Evolutionary conservation across 1,284 basidiomycete species (phyloP), one percentile per base, ranked within the genome.

Genomic region (Melanopsichium pennsylvanicum): DNA sequence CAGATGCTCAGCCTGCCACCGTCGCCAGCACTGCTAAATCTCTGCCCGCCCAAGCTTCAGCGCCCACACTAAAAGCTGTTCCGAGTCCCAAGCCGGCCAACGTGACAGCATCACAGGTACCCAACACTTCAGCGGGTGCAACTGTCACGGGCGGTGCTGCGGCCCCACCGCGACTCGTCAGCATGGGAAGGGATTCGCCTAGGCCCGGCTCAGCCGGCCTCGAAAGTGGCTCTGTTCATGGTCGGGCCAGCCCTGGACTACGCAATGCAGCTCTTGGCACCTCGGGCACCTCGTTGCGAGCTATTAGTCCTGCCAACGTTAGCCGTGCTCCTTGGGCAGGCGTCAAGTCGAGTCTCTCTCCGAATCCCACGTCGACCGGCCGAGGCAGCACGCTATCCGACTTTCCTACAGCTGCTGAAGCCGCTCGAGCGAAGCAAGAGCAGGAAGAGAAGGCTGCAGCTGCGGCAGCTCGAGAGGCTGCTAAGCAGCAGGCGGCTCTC

Each of bases 391-490:
- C 49, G 10, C 42, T 70, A 2, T 70, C 68, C 18, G 78, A 80
- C 55, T 79, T 80, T 31, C 78, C 78, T 11, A 80, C 78, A 6
- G 78, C 78, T 13, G 78, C 76, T 16, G 78, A 80, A 55, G 78
- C 71, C 16, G 67, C 72, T 19, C 47, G 46, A 25, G 72, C 69
- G 5, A 66, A 80, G 50, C 62, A 70, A 40, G 73, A 73, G 40
- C 70, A 77, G 35, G 78, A 78, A 34, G 76, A 74, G 29, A 62
- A 42, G 19, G 76, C 74, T 19, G 67, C 72, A 15, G 66, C 61
- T 4, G 68, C 64, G 29, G 74, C 74, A 13, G 75, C 75, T 19
- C 62, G 59, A 29, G 72, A 71, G 34, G 66, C 72, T 9, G 69
- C 73, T 15, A 47, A 51, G 33, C 70, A 74, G 35, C 71, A 77